phyloP scores from a whole-genome alignment of 2,329 filamentous ascomycete genomes.

The Botryosphaeria dothidea region DNA sequence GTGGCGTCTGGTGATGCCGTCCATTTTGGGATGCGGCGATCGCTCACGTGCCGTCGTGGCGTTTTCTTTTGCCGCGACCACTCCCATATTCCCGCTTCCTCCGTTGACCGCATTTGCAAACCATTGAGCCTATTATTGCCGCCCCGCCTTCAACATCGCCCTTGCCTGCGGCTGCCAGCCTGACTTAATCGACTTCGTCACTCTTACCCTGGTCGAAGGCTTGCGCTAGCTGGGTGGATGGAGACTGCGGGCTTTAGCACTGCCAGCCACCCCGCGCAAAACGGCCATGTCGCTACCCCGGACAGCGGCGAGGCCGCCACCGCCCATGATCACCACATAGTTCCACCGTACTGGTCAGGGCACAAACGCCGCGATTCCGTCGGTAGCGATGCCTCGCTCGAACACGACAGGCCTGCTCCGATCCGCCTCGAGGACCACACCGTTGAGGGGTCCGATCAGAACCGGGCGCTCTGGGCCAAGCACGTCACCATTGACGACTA shows the following conservation, averaged over 20 bases:
- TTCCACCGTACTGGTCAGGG: slow-evolving; percentile 51
- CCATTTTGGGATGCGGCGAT: background rate
- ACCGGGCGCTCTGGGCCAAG: slow-evolving; percentile 61
- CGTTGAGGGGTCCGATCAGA: slow-evolving; percentile 57
- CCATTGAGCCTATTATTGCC: slow-evolving; percentile 12
- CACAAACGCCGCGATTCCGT: slow-evolving; percentile 39
- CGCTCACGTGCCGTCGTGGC: slow-evolving; percentile 11
- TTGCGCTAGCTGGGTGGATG: slow-evolving; percentile 38
- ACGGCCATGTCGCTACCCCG: slow-evolving; percentile 15
- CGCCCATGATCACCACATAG: slow-evolving; percentile 29
- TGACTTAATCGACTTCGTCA: slow-evolving; percentile 2
- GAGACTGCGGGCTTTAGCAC: slow-evolving; percentile 36
- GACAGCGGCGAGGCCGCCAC: slow-evolving; percentile 5
- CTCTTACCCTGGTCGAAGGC: background rate
- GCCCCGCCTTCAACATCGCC: slow-evolving; percentile 7
- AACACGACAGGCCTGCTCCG: slow-evolving; percentile 36
- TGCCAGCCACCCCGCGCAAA: slow-evolving; percentile 25
- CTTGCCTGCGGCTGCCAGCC: slow-evolving; percentile 7
- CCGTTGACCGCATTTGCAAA: slow-evolving; percentile 5
- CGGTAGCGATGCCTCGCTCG: slow-evolving; percentile 34
- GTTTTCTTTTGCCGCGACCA: slow-evolving; percentile 6
- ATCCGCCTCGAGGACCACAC: slow-evolving; percentile 68
- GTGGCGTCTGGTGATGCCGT: background rate
- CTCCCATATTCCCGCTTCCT: slow-evolving; percentile 1
- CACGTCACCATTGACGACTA: slow-evolving; percentile 64